Conservation (phyloP, 2,329 filamentous ascomycete species). For the Claviceps capensis region DNA sequence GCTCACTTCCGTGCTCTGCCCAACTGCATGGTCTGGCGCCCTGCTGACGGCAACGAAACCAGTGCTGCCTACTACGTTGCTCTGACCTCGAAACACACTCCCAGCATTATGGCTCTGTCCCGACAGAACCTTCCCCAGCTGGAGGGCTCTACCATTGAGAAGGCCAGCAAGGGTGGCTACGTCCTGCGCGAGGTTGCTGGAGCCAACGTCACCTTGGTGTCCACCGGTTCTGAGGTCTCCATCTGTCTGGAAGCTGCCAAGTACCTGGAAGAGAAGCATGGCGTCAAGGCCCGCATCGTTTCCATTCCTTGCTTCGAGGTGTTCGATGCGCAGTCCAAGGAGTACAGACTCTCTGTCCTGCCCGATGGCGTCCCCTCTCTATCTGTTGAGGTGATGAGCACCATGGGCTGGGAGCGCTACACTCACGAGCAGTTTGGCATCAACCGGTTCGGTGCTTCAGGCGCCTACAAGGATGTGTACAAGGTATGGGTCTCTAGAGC, state of each 20-base stretch:
- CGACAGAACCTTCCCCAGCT: conserved; percentile 98
- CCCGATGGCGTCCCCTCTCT: conserved; percentile 88
- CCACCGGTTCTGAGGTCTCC: conserved; percentile 90
- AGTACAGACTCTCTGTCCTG: conserved; percentile 84
- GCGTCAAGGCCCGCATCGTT: conserved; percentile 78
- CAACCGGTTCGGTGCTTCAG: conserved; percentile 96
- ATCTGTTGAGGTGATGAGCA: conserved; percentile 93
- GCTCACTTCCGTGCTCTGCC: conserved; percentile 97
- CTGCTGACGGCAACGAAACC: conserved; percentile 96
- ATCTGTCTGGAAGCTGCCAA: conserved; percentile 90
- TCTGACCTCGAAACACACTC: conserved; percentile 77
- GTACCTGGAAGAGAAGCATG: conserved; percentile 78
- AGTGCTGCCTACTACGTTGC: conserved; percentile 95
- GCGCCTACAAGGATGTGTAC: conserved; percentile 96
- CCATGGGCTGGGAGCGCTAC: conserved; percentile 97
- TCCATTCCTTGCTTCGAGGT: conserved; percentile 96
- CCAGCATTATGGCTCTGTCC: conserved; percentile 85
- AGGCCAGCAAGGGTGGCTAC: conserved; percentile 90
- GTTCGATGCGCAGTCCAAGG: conserved; percentile 87
- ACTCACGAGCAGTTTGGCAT: conserved; percentile 98
- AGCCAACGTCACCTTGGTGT: conserved; percentile 78
- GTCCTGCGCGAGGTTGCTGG: conserved; percentile 72
- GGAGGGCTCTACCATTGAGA: conserved; percentile 81
- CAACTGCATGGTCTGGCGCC: conserved; percentile 99
- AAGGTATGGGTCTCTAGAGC: conserved; percentile 42